Base-by-base conservation (phyloP, 2,329 filamentous ascomycete species). In the Leptosphaerulina australis region DNA sequence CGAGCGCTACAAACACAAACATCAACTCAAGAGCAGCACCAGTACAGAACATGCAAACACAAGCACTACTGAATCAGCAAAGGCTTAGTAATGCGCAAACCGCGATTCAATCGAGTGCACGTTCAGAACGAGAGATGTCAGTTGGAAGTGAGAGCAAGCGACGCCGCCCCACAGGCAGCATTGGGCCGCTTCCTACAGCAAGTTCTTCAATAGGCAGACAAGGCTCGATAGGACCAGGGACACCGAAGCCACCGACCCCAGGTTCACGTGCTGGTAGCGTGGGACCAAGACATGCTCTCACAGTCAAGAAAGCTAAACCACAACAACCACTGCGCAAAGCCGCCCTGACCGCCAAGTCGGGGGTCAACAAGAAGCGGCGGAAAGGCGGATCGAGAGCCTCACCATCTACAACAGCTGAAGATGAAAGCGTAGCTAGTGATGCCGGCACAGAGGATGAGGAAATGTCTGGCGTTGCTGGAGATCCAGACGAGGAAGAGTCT, bases 401-500 rank as follows among this genome's bases (percentile, higher is more conserved):
- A 8, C 73, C 74, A 5, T 76, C 74, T 15, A 76, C 73, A 5
- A 75, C 73, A 12, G 69, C 72, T 1, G 79, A 82, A 34, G 81
- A 83, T 43, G 80, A 83, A 45, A 82, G 79, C 30, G 73, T 81
- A 55, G 76, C 80, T 17, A 82, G 79, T 39, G 71, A 71, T 40
- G 69, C 60, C 7, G 68, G 67, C 17, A 71, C 69, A 0, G 70
- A 72, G 43, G 70, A 72, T 50, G 77, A 79, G 77, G 79, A 44
- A 79, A 86, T 60, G 84, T 83, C 63, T 69, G 74, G 52, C 53
- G 72, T 60, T 74, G 83, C 63, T 6, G 64, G 59, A 3, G 66
- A 58, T 1, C 68, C 66, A 17, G 69, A 72, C 7, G 87, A 90
- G 39, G 88, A 90, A 47, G 87, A 87, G 31, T 86, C 87, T 56